phyloP scores from a whole-genome alignment of 805 yeast species.

The Yarrowia porcina region DNA sequence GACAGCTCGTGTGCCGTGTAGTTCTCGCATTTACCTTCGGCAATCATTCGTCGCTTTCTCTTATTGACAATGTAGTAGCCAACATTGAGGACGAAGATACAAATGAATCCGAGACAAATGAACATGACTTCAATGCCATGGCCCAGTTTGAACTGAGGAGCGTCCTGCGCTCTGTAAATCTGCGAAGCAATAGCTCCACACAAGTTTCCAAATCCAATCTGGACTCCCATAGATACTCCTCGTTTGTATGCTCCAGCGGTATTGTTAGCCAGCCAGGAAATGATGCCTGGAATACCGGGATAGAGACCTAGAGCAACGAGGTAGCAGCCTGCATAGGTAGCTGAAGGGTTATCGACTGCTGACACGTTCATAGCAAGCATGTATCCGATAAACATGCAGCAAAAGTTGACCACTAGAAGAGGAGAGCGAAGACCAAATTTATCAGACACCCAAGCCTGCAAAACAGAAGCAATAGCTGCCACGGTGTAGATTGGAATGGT shows the following conservation, averaged over 20 bases:
- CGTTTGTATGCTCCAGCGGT: conserved; percentile 55
- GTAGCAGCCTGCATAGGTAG: conserved; percentile 54
- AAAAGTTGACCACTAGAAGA: conserved; percentile 32
- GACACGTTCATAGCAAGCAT: conserved; percentile 46
- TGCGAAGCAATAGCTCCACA: conserved; percentile 60
- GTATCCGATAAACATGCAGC: conserved; percentile 40
- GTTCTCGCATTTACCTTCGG: not conserved
- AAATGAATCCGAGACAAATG: conserved; percentile 38
- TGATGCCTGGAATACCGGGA: conserved; percentile 56
- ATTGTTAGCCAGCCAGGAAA: conserved; percentile 59
- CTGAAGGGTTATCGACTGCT: conserved; percentile 32
- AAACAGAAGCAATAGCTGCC: conserved; percentile 37
- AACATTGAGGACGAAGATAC: not conserved
- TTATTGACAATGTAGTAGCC: conserved; percentile 1
- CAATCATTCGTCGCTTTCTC: not conserved
- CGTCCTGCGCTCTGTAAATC: conserved; percentile 50
- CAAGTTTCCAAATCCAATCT: conserved; percentile 62
- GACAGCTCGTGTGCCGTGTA: conserved; percentile 1
- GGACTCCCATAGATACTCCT: conserved; percentile 51
- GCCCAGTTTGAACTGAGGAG: conserved; percentile 54
- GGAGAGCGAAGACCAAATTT: conserved; percentile 38
- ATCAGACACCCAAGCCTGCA: conserved; percentile 32
- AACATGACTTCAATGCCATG: conserved; percentile 49
- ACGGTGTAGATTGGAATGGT: conserved; percentile 46
- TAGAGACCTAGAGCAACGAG: conserved; percentile 52